A percentile compares a stretch with the other conserved stretches of the same genome.
Conservation (phyloP, 768 basidiomycete genomes). For the Mycena haematopus region DNA sequence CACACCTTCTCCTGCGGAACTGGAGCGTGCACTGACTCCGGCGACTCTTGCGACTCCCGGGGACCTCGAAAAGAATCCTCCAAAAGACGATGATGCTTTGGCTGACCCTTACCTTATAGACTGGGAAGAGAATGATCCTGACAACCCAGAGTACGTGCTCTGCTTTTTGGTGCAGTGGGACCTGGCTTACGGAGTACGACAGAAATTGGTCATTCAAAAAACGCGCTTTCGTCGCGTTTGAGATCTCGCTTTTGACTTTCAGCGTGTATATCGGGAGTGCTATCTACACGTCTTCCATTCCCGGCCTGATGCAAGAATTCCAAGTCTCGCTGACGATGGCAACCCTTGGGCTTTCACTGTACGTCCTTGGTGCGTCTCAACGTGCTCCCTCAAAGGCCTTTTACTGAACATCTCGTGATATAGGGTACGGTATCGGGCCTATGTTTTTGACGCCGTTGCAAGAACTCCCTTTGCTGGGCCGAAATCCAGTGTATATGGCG, state of each 20-base stretch:
- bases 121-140: slow-evolving; percentile 38
- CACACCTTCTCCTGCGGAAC: background rate
- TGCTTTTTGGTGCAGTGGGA: background rate
- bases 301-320: slow-evolving; percentile 35
- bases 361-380: slow-evolving; percentile 33
- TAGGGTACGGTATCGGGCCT: slow-evolving; percentile 33
- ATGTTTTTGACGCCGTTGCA: slow-evolving; percentile 39
- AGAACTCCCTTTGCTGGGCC: slow-evolving; percentile 40
- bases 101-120: slow-evolving; percentile 33
- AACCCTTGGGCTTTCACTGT: slow-evolving; percentile 37
- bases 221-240: slow-evolving; percentile 37
- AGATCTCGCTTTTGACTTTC: slow-evolving; percentile 40
- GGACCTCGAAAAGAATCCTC: background rate
- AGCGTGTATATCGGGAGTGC: slow-evolving; percentile 42
- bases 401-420: background rate
- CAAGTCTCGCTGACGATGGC: slow-evolving; percentile 36
- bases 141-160: slow-evolving; percentile 33
- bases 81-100: too few relatives aligned
- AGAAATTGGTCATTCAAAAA: slow-evolving; percentile 40
- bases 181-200: background rate
- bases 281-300: slow-evolving; percentile 40
- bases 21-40: background rate
- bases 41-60: slow-evolving; percentile 4
- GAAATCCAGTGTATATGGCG: slow-evolving; percentile 40
- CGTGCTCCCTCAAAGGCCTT: background rate